Base-by-base conservation (phyloP, 2,329 filamentous ascomycete genomes). In the Pestalotiopsis sp. region DNA sequence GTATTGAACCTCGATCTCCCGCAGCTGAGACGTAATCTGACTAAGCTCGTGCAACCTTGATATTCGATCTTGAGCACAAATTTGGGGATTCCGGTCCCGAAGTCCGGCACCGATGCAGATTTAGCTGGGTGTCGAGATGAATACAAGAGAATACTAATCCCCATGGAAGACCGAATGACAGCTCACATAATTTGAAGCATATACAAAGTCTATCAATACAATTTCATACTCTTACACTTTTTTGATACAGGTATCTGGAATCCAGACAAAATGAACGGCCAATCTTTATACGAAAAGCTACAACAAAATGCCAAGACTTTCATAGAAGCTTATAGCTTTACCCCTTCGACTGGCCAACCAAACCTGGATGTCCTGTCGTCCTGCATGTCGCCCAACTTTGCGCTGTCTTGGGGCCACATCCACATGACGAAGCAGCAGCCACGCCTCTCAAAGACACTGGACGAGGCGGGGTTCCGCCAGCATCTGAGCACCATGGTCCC, bases 281-380 rank as follows among this genome's bases (percentile, higher is more conserved):
- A 22, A 14, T 58, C 56, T 4, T 4, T 26, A 9, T 61, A 61
- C 30, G 35, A 61, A 20, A 39, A 20, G 24, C 13, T 61, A 11
- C 58, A 35, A 20, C 24, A 61, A 35, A 61, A 26, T 11, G 58
- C 30, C 24, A 20, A 39, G 13, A 39, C 58, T 4, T 61, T 38
- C 20, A 61, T 61, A 35, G 58, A 61, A 22, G 58, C 58, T n/a
- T 40, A 61, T n/a, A 39, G 30, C 30, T 61, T 61, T 20, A 61
- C 56, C n/a, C 30, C 26, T 11, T 13, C 14, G 10, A 39, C 58
- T n/a, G 58, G 58, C 4, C n/a, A 35, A 14, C 58, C 58, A 17
- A 39, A 61, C 35, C 38, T 61, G 11, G 26, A 39, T 10, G 2
- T 35, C 17, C 14, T 61, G 2, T 38, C 26, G 9, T 61, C 58